Base-by-base conservation (phyloP, 371 early-diverging fungal species). In the Thermomucor indicae-seudaticae region DNA sequence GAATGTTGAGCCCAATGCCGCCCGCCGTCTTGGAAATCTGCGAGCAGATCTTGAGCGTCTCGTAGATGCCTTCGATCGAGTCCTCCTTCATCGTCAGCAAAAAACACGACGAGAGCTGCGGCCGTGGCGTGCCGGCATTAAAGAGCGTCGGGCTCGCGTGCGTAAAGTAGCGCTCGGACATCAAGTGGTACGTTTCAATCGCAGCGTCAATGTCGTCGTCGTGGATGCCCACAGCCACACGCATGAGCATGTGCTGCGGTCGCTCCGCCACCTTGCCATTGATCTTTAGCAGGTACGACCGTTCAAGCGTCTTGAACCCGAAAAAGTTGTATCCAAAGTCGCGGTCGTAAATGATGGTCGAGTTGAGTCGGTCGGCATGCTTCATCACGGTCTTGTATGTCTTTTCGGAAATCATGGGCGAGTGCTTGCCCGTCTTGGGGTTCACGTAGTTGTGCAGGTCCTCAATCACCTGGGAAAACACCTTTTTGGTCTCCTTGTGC, bases 211-310 rank as follows among this genome's bases (percentile, higher is more conserved):
- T 79, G 65, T 99, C 91, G n/a, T 81, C 77, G 42, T 90, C 93
- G 60, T 99, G 99, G 60, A 99, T 97, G 29, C 98, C 98, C 51
- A 99, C 81, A 24, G 98, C 82, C 4, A 98, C 98, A 60, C 99
- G 90, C 99, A 99, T 99, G 54, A 98, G 76, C 89, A 99, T 83
- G 72, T 99, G 98, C 71, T 99, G 99, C 24, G 99, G 99, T 22
- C 99, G 84, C 69, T 99, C 99, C 2, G 92, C 93, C 20, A 68
- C 66, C 56, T 80, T 77, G 32, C 88, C 85, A 51, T 91, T 81
- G 63, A 96, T 85, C 54, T 88, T 82, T 50, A 99, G 73, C 37
- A 99, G 79, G 65, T 99, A 99, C 24, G 93, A 92, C 24, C 96
- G 90, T 67, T 96, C 94, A 17, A 99, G 83, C 1, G 99, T 99